Evolutionary conservation across 768 basidiomycete species (phyloP).

Genomic region (Pholiota microspora): DNA sequence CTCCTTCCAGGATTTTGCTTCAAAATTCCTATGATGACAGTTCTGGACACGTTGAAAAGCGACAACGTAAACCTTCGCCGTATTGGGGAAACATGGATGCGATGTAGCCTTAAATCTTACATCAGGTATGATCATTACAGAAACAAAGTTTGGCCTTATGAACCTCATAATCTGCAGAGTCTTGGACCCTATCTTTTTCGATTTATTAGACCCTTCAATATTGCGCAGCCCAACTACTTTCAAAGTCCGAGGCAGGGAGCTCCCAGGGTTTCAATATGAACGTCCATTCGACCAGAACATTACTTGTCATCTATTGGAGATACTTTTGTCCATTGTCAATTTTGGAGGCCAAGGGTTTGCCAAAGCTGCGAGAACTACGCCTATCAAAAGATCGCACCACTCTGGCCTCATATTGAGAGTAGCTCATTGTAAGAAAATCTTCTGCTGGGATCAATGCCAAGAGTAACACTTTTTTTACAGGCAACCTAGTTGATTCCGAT

Average conservation of each 20-base stretch:
- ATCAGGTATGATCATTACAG: constrained; percentile 54
- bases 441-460: constrained; percentile 3
- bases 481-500: constrained; percentile 47
- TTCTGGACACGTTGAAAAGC: constrained; percentile 78
- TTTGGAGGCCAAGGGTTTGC: constrained; percentile 91
- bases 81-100: constrained; percentile 95
- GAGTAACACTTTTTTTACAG: constrained; percentile 4
- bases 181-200: constrained; percentile 82
- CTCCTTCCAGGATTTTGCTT: constrained; percentile 79
- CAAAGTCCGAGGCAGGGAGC: constrained; percentile 62
- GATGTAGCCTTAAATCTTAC: constrained; percentile 89
- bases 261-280: constrained; percentile 68
- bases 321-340: constrained; percentile 69
- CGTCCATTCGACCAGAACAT: constrained; percentile 76
- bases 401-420: constrained; percentile 59
- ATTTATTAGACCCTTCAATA: constrained; percentile 71
- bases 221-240: constrained; percentile 44
- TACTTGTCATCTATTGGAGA: constrained; percentile 72
- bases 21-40: constrained; percentile 82
- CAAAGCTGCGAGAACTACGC: constrained; percentile 65
- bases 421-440: constrained; percentile 45
- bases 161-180: constrained; percentile 47
- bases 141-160: neutral
- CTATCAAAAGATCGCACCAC: constrained; percentile 65
- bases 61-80: constrained; percentile 74